Evolutionary conservation across 2,329 filamentous ascomycete species (phyloP), one percentile per base, ranked within the genome.

Genomic region (Arthrocladium fulminans): DNA sequence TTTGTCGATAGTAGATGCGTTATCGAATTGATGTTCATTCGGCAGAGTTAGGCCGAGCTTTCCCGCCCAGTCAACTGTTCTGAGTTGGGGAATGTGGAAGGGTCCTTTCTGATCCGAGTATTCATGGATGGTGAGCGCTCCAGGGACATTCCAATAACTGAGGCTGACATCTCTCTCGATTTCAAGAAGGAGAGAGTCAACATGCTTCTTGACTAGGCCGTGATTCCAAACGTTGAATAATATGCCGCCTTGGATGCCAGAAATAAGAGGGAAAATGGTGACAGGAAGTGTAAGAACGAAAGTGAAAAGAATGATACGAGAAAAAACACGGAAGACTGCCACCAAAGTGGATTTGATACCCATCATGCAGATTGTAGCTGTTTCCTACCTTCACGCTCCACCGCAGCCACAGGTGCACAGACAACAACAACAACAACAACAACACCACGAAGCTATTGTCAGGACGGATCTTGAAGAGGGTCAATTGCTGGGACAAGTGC

Each of bases 91-190:
- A 19, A 43, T 43, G 19, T 25, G 22, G 40, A 43, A 43, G 19
- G 22, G 25, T 12, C 22, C 25, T 6, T 30, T 25, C 40, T 27
- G 40, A 15, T 43, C 40, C 8, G n/a, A 10, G 24, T 27, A 43
- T 8, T 43, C 22, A 32, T 35, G 43, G 7, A 45, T 45, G 13
- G 43, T 24, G n/a, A 22, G 30, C 15, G 43, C 17, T 15, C 43
- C 29, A 9, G 43, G 43, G 4, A 45, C 24, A 25, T 37, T 27
- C 17, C 17, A 45, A 17, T 45, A 45, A 19, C 19, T 17, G 4
- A 35, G 7, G 13, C 13, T 20, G 13, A 3, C 12, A 6, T 37
- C 12, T 29, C 5, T 34, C 19, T 45, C 43, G 5, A 22, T 13
- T 29, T 45, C 43, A 27, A 8, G 4, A 15, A n/a, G 34, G 4